phyloP scores from a whole-genome alignment of 1,284 basidiomycete species.

The Pyrrhoderma lamaoense region DNA sequence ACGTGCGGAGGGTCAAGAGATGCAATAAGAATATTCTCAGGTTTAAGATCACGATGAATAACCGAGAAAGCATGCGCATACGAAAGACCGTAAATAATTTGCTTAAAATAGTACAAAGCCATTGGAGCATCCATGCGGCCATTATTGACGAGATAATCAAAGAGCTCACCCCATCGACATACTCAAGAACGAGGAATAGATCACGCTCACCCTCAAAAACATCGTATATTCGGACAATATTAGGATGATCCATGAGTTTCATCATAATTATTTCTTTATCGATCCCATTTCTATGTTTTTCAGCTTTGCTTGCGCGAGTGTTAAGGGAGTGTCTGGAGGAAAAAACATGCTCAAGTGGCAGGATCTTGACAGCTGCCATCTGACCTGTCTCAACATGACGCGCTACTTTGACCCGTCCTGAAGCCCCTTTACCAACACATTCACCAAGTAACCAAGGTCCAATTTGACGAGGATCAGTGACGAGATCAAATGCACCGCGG shows the following conservation, averaged over 20 bases:
- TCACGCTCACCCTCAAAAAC: slow-evolving; percentile 94
- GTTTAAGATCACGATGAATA: slow-evolving; percentile 98
- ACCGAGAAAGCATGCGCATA: slow-evolving; percentile 99
- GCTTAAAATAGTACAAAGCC: slow-evolving; percentile 92
- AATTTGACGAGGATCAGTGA: slow-evolving; percentile 65
- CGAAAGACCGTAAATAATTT: slow-evolving; percentile 93
- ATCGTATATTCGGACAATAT: slow-evolving; percentile 91
- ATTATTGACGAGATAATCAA: slow-evolving; percentile 92
- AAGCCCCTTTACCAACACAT: slow-evolving; percentile 92
- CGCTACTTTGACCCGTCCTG: slow-evolving; percentile 93
- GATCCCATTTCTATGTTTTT: slow-evolving; percentile 88
- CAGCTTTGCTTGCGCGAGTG: slow-evolving; percentile 68
- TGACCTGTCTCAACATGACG: slow-evolving; percentile 84
- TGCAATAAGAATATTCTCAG: slow-evolving; percentile 93
- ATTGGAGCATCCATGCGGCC: slow-evolving; percentile 79
- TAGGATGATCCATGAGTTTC: slow-evolving; percentile 98
- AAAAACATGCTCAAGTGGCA: slow-evolving; percentile 81
- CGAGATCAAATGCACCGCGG: slow-evolving; percentile 59
- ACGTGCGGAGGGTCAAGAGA: slow-evolving; percentile 77
- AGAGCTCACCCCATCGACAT: slow-evolving; percentile 97
- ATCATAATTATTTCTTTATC: slow-evolving; percentile 99
- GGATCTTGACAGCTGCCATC: slow-evolving; percentile 96
- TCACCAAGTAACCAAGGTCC: slow-evolving; percentile 87
- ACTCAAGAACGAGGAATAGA: slow-evolving; percentile 94
- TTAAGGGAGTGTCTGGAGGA: slow-evolving; percentile 70